Conservation (phyloP, 2,329 filamentous ascomycete species). For the Triangularia verruculosa region DNA sequence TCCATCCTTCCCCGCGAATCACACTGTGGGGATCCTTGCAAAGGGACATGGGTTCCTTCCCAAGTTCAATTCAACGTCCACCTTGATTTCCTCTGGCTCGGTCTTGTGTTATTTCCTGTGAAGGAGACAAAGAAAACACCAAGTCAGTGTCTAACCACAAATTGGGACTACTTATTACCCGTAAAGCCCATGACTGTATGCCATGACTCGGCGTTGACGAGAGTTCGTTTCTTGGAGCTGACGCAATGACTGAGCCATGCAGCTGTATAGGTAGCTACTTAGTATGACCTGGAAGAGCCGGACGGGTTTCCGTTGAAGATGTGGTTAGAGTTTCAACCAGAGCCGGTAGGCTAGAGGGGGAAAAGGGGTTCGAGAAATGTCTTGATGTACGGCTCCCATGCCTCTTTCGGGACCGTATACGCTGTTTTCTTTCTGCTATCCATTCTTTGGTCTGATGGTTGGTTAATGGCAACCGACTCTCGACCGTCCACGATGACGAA, state of each 20-base stretch:
- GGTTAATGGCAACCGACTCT: neutral
- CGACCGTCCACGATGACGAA: slow-evolving; percentile 5
- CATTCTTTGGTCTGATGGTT: neutral
- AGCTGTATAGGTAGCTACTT: neutral
- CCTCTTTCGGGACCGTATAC: neutral
- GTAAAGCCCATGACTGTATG: neutral
- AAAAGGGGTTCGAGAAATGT: neutral
- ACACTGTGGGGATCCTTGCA: neutral
- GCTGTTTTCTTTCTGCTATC: neutral
- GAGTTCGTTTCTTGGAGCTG: neutral
- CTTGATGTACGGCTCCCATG: neutral
- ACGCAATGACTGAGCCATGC: neutral
- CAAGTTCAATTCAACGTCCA: neutral
- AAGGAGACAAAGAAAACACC: too few species aligned
- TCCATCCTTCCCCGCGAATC: neutral
- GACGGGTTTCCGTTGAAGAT: neutral
- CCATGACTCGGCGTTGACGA: neutral
- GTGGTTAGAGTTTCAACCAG: neutral
- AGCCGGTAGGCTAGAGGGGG: neutral
- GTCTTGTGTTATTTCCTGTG: too few species aligned
- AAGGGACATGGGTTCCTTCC: neutral
- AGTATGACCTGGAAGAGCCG: neutral
- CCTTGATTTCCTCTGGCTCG: neutral
- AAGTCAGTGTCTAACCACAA: neutral
- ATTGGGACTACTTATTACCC: neutral